Percentiles rank a stretch among this genome's conserved stretches.
Conservation (phyloP, 2,329 filamentous ascomycete species). For the Penicillium sp. region DNA sequence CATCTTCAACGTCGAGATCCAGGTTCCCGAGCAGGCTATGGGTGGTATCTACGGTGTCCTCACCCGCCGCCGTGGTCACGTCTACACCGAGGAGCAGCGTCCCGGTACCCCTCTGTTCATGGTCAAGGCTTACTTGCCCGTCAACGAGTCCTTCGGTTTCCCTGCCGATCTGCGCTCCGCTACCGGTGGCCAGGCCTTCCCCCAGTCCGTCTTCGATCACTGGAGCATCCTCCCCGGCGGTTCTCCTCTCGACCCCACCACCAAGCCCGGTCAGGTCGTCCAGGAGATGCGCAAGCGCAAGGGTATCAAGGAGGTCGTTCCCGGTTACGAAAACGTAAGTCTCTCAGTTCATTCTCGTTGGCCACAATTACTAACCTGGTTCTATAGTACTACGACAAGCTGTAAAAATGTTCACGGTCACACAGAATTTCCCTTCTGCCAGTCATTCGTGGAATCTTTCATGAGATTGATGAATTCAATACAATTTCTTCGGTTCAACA, state of each 20-base stretch:
- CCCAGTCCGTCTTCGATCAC: slow-evolving; percentile 97
- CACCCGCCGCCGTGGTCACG: slow-evolving; percentile 96
- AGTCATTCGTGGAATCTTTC: slow-evolving; percentile 37
- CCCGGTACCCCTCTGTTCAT: slow-evolving; percentile 99
- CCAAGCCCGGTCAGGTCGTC: slow-evolving; percentile 80
- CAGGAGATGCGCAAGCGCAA: slow-evolving; percentile 95
- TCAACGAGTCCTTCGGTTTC: slow-evolving; percentile 99
- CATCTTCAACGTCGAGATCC: slow-evolving; percentile 98
- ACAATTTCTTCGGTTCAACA: slow-evolving; percentile 33
- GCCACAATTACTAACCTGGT: slow-evolving; percentile 18
- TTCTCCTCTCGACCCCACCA: slow-evolving; percentile 77
- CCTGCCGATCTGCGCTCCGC: slow-evolving; percentile 90
- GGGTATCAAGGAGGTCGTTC: slow-evolving; percentile 96
- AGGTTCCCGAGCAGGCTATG: slow-evolving; percentile 98
- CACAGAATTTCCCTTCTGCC: slow-evolving; percentile 42
- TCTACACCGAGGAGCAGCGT: slow-evolving; percentile 97
- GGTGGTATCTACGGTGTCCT: slow-evolving; percentile 99
- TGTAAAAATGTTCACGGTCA: slow-evolving; percentile 61
- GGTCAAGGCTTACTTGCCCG: slow-evolving; percentile 95
- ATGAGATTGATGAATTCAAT: slow-evolving; percentile 46
- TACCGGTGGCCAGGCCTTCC: slow-evolving; percentile 98
- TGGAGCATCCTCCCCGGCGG: slow-evolving; percentile 96
- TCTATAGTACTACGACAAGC: slow-evolving; percentile 94
- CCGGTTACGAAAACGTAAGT: slow-evolving; percentile 93
- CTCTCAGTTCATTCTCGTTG: not conserved